These are phyloP conservation scores for Houttuynia cordata DNA, from an alignment of 164 flowering plant species.

Conservation along the genomic window DNA sequence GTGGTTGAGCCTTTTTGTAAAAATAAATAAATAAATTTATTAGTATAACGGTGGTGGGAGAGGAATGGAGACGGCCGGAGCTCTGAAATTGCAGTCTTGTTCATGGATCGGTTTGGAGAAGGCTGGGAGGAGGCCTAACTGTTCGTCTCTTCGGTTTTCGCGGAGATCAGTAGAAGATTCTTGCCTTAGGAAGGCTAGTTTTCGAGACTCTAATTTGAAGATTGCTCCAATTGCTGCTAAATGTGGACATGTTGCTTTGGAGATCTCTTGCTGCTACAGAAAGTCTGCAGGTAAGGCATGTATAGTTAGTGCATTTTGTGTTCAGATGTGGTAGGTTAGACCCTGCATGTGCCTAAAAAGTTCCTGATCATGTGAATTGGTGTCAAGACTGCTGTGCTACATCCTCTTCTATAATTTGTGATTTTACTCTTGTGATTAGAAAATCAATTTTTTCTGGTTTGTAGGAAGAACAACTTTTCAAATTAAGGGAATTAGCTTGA, in stretches of 20 bases:
- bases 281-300: constrained; percentile 33
- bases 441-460: neutral
- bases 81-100: constrained; percentile 18
- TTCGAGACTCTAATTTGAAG: constrained; percentile 12
- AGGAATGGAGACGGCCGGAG: constrained; percentile 32
- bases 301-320: neutral
- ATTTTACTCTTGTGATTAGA: neutral
- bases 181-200: constrained; percentile 12
- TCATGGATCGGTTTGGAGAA: constrained; percentile 20
- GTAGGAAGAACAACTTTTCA: no score
- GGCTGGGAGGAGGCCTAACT: constrained; percentile 13
- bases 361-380: neutral
- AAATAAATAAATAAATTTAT: no score
- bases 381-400: neutral
- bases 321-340: neutral
- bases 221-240: constrained; percentile 2
- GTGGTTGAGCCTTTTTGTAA: no score
- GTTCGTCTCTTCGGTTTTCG: constrained; percentile 16
- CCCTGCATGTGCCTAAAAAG: neutral
- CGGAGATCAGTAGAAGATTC: constrained; percentile 9
- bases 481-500: no score
- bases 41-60: no score
- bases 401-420: neutral
- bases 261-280: constrained; percentile 38
- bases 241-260: constrained; percentile 13